Conservation (phyloP, 1,139 yeast species). For the Hyphopichia khmerensis region DNA sequence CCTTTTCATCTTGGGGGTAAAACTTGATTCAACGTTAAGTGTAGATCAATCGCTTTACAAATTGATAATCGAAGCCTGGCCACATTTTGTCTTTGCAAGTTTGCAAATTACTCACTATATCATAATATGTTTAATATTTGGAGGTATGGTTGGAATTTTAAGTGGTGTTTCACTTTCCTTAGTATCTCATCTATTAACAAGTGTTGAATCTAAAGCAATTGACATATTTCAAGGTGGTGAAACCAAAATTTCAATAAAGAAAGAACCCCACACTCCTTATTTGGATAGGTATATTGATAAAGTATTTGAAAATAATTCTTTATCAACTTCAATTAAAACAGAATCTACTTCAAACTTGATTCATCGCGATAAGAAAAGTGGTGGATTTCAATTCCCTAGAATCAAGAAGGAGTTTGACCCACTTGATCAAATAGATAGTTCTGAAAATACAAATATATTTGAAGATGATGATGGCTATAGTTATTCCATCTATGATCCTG, state of each 20-base stretch:
- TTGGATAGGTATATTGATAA: background rate
- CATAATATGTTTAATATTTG: constrained; percentile 23
- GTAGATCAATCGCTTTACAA: constrained; percentile 1
- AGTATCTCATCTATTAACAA: background rate
- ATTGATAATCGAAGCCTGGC: constrained; percentile 5
- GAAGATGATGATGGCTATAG: constrained; percentile 11
- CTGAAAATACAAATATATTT: constrained; percentile 1
- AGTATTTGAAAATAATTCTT: background rate
- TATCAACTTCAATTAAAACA: background rate
- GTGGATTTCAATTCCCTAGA: background rate
- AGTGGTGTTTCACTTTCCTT: constrained; percentile 12
- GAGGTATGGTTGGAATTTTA: constrained; percentile 17
- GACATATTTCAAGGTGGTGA: background rate
- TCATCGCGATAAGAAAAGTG: background rate
- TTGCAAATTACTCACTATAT: constrained; percentile 19
- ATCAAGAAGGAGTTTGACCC: background rate
- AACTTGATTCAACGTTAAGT: background rate
- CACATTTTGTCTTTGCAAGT: constrained; percentile 15
- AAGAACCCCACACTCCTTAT: background rate
- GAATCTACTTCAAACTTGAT: background rate
- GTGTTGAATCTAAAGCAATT: background rate
- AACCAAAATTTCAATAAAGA: background rate
- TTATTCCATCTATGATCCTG: constrained; percentile 2
- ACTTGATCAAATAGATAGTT: background rate
- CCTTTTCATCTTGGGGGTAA: constrained; percentile 10